Conservation (phyloP, 2,329 filamentous ascomycete species). For the Aspergillus candidus region DNA sequence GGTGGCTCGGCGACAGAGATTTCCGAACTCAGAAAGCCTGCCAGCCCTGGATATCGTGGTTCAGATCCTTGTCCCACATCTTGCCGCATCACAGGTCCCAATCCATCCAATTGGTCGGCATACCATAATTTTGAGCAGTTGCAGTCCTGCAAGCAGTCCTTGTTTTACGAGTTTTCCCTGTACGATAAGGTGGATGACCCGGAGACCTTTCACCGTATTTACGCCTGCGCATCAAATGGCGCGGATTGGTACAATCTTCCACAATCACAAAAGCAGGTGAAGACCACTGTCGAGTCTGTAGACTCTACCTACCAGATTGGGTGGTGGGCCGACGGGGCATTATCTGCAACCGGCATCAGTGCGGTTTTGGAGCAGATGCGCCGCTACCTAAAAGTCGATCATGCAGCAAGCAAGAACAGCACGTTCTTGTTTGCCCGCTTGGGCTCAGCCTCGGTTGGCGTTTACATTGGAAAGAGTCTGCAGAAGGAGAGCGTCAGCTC, state of each 20-base stretch:
- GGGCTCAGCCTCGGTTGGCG: constrained; percentile 1
- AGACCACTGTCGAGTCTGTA: not conserved
- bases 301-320: constrained; percentile 3
- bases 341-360: not conserved
- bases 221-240: not conserved
- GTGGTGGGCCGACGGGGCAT: not conserved
- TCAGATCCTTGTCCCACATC: not conserved
- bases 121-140: constrained; percentile 2
- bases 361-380: constrained; percentile 1
- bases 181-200: not conserved
- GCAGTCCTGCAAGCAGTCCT: not conserved
- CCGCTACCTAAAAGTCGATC: constrained; percentile 1
- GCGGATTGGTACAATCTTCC: not conserved
- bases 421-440: constrained; percentile 1
- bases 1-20: no score
- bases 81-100: not conserved
- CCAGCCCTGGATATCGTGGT: constrained; percentile 2
- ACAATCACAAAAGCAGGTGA: not conserved
- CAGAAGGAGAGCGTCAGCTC: not conserved
- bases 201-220: constrained; percentile 1
- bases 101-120: constrained; percentile 1
- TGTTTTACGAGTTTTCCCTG: constrained; percentile 1
- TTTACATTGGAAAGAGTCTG: constrained; percentile 1
- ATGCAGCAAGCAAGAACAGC: not conserved
- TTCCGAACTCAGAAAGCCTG: constrained; percentile 4